Percentiles rank a stretch among this genome's conserved stretches.
Evolutionary conservation across 495 filamentous ascomycete genomes (phyloP).

Genomic region (Lichenothelia convexa): DNA sequence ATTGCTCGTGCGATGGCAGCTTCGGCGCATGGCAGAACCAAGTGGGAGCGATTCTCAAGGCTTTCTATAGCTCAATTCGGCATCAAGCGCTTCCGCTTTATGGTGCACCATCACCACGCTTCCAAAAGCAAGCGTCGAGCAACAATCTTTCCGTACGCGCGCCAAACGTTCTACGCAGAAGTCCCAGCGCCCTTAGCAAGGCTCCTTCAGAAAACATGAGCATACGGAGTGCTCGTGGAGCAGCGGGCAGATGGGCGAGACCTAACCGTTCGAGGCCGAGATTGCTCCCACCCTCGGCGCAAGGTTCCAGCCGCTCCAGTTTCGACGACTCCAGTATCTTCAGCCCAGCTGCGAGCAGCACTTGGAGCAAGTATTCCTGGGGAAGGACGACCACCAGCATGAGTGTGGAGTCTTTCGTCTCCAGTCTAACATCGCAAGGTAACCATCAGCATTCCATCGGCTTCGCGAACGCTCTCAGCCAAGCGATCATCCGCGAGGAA

Average conservation of each 20-base stretch:
- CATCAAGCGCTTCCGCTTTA: slow-evolving; percentile 69
- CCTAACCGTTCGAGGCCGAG: slow-evolving; percentile 74
- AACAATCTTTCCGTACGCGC: slow-evolving; percentile 30
- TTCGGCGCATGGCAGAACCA: slow-evolving; percentile 75
- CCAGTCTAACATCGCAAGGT: slow-evolving; percentile 44
- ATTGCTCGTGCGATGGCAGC: slow-evolving; percentile 55
- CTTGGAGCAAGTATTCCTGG: slow-evolving; percentile 87
- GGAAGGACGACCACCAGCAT: slow-evolving; percentile 78
- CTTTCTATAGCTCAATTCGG: slow-evolving; percentile 80
- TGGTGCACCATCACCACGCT: slow-evolving; percentile 30
- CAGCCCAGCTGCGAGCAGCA: slow-evolving; percentile 75
- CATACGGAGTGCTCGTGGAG: slow-evolving; percentile 42
- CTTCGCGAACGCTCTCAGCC: slow-evolving; percentile 90
- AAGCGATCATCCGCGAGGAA: slow-evolving; percentile 87
- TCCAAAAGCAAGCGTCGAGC: slow-evolving; percentile 18
- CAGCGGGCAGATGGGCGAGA: slow-evolving; percentile 54
- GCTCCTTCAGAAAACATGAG: slow-evolving; percentile 55
- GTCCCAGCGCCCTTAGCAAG: slow-evolving; percentile 82
- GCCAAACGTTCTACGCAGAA: slow-evolving; percentile 50
- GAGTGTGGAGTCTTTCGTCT: slow-evolving; percentile 79
- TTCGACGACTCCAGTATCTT: slow-evolving; percentile 84
- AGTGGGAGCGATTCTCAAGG: slow-evolving; percentile 74
- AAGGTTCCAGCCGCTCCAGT: slow-evolving; percentile 85
- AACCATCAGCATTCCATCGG: slow-evolving; percentile 89
- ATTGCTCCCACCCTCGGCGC: slow-evolving; percentile 56